Base-by-base conservation (phyloP, 1,284 basidiomycete genomes). In the Pholiota adiposa region DNA sequence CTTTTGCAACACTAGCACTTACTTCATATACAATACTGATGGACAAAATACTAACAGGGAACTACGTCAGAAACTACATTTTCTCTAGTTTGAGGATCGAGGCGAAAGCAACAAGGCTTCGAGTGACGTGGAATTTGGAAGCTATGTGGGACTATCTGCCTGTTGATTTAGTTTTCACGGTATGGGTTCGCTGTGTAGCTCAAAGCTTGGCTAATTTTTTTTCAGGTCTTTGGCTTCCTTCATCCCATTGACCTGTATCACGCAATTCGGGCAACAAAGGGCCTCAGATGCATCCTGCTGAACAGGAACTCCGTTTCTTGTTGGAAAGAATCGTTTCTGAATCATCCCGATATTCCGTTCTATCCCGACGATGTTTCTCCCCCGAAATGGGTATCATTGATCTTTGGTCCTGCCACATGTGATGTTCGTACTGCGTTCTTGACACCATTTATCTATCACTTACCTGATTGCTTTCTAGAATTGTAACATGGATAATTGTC, bases 241-340 rank as follows among this genome's bases (percentile, higher is more conserved):
- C 69, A 70, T 53, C 68, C 68, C 11, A 59, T 68, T 33, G 69
- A 70, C 34, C 54, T 70, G 0, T 70, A 69, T 46, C 61, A 64
- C 36, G 57, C 69, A 19, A 56, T 65, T 6, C 58, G 54, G 21
- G 60, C 65, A 2, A 65, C 56, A 38, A 65, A 64, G 48, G 33
- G 56, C 11, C 51, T 69, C 36, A 54, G 67, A 29, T 36, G 38
- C 11, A 41, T 67, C n/a, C 56, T 70, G 11, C 61, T 67, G n/a
- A 49, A 46, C 19, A 41, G 18, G 18, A 29, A 56, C n/a, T 34
- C 49, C 4, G 27, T 40, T 1, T 31, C 41, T 4, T 48, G 62
- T 12, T 68, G 65, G 65, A 58, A 60, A 29, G 49, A 44, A 5
- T 52, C 50, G 7, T 67, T 65, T 49, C 12, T 14, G 11, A 41